Percentiles rank a stretch among this genome's conserved stretches.
These are phyloP conservation scores for Microsporum ferrugineum DNA, from an alignment of 2,329 filamentous ascomycete genomes.

Conservation along the genomic window DNA sequence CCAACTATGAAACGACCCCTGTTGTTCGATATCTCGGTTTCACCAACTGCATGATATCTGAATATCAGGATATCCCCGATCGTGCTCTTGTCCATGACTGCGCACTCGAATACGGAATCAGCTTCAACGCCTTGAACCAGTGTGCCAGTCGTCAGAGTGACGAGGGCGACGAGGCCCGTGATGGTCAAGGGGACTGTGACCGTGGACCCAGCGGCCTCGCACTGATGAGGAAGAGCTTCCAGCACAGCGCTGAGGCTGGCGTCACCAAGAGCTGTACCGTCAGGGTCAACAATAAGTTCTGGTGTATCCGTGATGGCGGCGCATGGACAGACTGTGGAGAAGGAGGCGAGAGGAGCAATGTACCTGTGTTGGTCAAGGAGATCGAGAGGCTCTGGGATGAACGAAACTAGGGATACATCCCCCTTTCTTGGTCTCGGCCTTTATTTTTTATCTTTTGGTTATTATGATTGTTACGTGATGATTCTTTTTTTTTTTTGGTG, in stretches of 20 bases:
- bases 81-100: conserved; percentile 72
- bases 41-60: conserved; percentile 71
- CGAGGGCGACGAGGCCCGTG: conserved; percentile 38
- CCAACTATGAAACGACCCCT: conserved; percentile 52
- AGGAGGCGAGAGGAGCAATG: conserved; percentile 45
- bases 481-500: neutral
- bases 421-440: neutral
- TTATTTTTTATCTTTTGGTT: neutral
- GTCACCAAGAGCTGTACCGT: conserved; percentile 67
- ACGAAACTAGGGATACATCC: conserved; percentile 17
- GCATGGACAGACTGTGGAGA: conserved; percentile 68
- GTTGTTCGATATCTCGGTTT: conserved; percentile 86
- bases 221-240: conserved; percentile 35
- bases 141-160: conserved; percentile 71
- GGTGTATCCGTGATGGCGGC: conserved; percentile 72
- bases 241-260: conserved; percentile 47
- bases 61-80: conserved; percentile 67
- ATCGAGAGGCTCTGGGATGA: conserved; percentile 57
- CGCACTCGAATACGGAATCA: conserved; percentile 79
- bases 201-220: conserved; percentile 43
- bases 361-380: conserved; percentile 57
- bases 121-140: conserved; percentile 67
- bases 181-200: conserved; percentile 50
- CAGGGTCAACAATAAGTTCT: conserved; percentile 63
- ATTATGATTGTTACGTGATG: neutral